Evolutionary conservation across 257 asterid species (phyloP).

Genomic region (Salvia splendens): DNA sequence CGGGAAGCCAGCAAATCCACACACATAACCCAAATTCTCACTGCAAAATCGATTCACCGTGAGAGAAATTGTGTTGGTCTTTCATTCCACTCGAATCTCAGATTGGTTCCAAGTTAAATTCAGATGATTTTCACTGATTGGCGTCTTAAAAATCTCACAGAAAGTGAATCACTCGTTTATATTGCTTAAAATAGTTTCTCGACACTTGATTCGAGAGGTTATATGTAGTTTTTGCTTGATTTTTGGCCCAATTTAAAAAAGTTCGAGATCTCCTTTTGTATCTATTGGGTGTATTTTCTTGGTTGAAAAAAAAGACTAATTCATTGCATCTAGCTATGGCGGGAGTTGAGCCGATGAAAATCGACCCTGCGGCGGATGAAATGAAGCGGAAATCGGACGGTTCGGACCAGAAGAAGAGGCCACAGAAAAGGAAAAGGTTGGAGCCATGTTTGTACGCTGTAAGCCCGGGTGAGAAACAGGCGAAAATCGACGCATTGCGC

Average conservation of each 20-base stretch:
- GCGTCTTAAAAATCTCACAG: background rate
- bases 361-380: conserved; percentile 27
- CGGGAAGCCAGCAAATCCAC: conserved; percentile 27
- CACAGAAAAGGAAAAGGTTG: conserved; percentile 27
- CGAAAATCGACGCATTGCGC: conserved; percentile 40
- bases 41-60: background rate
- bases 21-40: background rate
- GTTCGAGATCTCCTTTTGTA: background rate
- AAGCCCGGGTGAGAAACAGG: conserved; percentile 43
- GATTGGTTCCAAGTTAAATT: background rate
- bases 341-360: conserved; percentile 37
- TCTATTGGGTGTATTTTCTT: background rate
- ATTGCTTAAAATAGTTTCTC: background rate
- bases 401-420: conserved; percentile 33
- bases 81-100: background rate
- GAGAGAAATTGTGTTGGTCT: background rate
- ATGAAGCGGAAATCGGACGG: conserved; percentile 24
- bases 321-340: conserved; percentile 27
- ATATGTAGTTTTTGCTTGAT: background rate
- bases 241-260: background rate
- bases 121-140: background rate
- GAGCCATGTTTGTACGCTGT: conserved; percentile 2
- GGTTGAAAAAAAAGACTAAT: background rate
- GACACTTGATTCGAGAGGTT: background rate
- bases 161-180: background rate